Base-by-base conservation (phyloP, 257 asterid genomes). In the Primulina tabacum region DNA sequence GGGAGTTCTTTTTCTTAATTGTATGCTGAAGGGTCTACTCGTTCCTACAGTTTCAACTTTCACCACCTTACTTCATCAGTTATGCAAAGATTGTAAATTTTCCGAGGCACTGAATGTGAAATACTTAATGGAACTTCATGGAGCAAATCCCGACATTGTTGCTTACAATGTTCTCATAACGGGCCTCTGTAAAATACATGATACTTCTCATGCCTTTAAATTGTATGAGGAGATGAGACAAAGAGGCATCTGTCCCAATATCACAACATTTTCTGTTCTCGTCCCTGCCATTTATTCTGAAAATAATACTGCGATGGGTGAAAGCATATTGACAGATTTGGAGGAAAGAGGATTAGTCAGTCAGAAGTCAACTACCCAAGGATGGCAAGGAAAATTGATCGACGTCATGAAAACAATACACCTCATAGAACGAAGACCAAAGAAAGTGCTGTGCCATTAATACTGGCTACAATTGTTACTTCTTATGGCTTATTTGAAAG, bases 171-270 rank as follows among this genome's bases (percentile, higher is more conserved):
- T 93, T 71, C 92, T 93, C 37, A 79, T 89, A 57, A 79, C 89
- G 9, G 86, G 90, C 63, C 83, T 87, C 21, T 90, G 84, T 80
- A 82, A 60, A 10, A 63, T 40, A 26, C 81, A 87, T 40, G 88
- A 80, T 57, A 62, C 71, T 34, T 82, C 37, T 37, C 77, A 68
- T 34, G 96, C 90, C 17, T 87, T 83, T 65, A 69, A 70, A 43
- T 79, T 93, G 40, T 93, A 90, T 6, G 83, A 86, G 80, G 99
- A 93, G 84, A 86, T 93, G 97, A 90, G 87, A 80, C 66, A 30
- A 71, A 80, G 89, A 80, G 77, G 70, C 29, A 30, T 89, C 56
- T 75, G 79, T 57, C 96, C 99, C 7, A 85, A 86, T 74, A 30
- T 66, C 50, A 90, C 92, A n/a, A 93, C 97, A 1, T 90, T 82